A percentile compares a stretch with the other conserved stretches of the same genome.
Evolutionary conservation across 2,329 filamentous ascomycete genomes (phyloP).

Genomic region (Fonsecaea pedrosoi): DNA sequence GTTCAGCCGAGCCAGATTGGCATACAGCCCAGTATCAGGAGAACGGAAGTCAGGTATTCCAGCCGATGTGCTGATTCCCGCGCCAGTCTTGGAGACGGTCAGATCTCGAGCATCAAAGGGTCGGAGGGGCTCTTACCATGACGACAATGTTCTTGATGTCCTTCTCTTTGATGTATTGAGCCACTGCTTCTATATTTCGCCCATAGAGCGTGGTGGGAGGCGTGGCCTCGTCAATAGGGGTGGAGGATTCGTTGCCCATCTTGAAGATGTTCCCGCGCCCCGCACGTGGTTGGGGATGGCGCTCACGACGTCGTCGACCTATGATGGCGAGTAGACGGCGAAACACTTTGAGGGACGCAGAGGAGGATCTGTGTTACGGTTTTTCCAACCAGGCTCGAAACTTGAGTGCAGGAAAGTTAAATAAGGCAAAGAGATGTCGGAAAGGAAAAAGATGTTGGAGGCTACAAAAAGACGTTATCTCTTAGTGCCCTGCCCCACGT

Average conservation of each 20-base stretch:
- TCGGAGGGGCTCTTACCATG: conserved; percentile 60
- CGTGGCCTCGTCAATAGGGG: conserved; percentile 67
- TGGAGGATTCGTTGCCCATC: conserved; percentile 88
- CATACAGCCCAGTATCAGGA: conserved; percentile 90
- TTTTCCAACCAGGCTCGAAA: background rate
- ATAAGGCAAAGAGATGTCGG: background rate
- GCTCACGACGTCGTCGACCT: conserved; percentile 57
- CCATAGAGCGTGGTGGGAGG: conserved; percentile 69
- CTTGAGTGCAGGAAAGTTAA: background rate
- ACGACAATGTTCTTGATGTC: conserved; percentile 76
- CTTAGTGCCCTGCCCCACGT: background rate
- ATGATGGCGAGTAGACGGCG: conserved; percentile 47
- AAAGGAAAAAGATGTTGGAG: background rate
- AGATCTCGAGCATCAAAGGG: background rate
- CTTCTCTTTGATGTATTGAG: conserved; percentile 78
- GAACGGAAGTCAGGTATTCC: conserved; percentile 92
- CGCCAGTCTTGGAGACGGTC: conserved; percentile 67
- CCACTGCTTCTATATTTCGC: conserved; percentile 75
- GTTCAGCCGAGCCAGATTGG: conserved; percentile 84
- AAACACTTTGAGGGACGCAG: conserved; percentile 20
- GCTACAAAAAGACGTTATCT: conserved; percentile 3
- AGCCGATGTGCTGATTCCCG: conserved; percentile 71
- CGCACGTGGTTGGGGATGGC: conserved; percentile 49
- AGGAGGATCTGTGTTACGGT: conserved; percentile 5
- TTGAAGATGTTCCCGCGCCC: conserved; percentile 49